Evolutionary conservation across 2,329 filamentous ascomycete genomes (phyloP).

Genomic region (Sphaerulina vaccinii): DNA sequence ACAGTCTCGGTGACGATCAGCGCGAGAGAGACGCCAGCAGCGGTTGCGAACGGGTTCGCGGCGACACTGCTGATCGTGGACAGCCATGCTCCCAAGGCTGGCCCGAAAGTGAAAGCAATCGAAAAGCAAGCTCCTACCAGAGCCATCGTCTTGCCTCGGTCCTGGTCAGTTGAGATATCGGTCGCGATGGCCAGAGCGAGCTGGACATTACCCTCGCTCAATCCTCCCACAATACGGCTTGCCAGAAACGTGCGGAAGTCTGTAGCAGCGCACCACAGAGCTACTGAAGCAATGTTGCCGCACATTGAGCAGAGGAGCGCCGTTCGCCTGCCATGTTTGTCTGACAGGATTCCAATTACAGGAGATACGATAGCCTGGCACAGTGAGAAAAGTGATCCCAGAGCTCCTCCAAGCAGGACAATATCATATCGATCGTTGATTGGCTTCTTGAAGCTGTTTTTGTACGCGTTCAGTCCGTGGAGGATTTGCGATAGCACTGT

Average conservation of each 20-base stretch:
- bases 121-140: slow-evolving; percentile 95
- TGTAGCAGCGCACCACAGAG: slow-evolving; percentile 88
- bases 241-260: slow-evolving; percentile 96
- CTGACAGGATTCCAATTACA: slow-evolving; percentile 83
- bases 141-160: slow-evolving; percentile 89
- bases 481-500: slow-evolving; percentile 79
- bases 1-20: slow-evolving; percentile 83
- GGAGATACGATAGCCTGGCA: slow-evolving; percentile 91
- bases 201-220: slow-evolving; percentile 97
- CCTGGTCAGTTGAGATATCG: slow-evolving; percentile 84
- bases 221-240: slow-evolving; percentile 85
- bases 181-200: slow-evolving; percentile 94
- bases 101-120: slow-evolving; percentile 94
- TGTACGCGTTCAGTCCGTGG: slow-evolving; percentile 86
- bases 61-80: slow-evolving; percentile 74
- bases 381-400: slow-evolving; percentile 90
- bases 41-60: slow-evolving; percentile 89
- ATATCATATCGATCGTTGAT: slow-evolving; percentile 98
- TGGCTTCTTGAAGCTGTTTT: slow-evolving; percentile 83
- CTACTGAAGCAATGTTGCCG: slow-evolving; percentile 88
- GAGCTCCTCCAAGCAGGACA: slow-evolving; percentile 85
- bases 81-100: slow-evolving; percentile 83
- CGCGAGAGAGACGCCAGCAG: slow-evolving; percentile 80
- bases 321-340: slow-evolving; percentile 80
- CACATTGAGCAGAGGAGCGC: slow-evolving; percentile 88